phyloP scores from a whole-genome alignment of 2,329 filamentous ascomycete genomes.

The Cercospora beticola region DNA sequence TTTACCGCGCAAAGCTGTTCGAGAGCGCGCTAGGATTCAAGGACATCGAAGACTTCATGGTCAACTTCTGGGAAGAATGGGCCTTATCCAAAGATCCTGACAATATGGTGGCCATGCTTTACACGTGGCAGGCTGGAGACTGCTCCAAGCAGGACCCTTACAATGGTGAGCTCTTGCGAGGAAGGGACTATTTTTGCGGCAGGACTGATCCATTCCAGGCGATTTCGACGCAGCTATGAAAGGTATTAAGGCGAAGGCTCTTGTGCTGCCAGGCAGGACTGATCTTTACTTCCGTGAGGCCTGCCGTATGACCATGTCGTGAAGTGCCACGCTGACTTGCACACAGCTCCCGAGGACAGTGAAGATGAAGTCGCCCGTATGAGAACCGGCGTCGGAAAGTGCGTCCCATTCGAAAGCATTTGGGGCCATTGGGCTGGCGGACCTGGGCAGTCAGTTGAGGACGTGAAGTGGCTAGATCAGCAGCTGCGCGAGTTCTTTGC shows the following conservation, averaged over 20 bases:
- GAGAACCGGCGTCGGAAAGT: constrained; percentile 57
- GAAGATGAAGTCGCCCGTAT: constrained; percentile 68
- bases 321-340: not conserved
- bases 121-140: constrained; percentile 76
- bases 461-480: constrained; percentile 70
- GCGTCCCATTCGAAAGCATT: constrained; percentile 50
- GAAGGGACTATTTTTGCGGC: not conserved
- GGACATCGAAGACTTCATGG: constrained; percentile 70
- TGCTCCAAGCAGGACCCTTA: constrained; percentile 68
- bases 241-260: constrained; percentile 67
- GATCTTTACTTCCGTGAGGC: constrained; percentile 74
- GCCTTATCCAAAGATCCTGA: constrained; percentile 71
- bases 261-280: constrained; percentile 70
- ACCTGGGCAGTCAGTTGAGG: constrained; percentile 68
- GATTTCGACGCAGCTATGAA: constrained; percentile 56
- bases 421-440: constrained; percentile 63
- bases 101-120: constrained; percentile 71
- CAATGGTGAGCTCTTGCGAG: constrained; percentile 42
- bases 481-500: constrained; percentile 57
- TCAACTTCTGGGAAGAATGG: constrained; percentile 75
- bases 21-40: constrained; percentile 64
- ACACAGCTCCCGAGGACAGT: constrained; percentile 67
- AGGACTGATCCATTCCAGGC: constrained; percentile 32
- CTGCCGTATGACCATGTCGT: not conserved
- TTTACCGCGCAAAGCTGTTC: constrained; percentile 71